A percentile compares a stretch with the other conserved stretches of the same genome.
Evolutionary conservation across 805 yeast genomes (phyloP).

Genomic region (Ascoidea asiatica): DNA sequence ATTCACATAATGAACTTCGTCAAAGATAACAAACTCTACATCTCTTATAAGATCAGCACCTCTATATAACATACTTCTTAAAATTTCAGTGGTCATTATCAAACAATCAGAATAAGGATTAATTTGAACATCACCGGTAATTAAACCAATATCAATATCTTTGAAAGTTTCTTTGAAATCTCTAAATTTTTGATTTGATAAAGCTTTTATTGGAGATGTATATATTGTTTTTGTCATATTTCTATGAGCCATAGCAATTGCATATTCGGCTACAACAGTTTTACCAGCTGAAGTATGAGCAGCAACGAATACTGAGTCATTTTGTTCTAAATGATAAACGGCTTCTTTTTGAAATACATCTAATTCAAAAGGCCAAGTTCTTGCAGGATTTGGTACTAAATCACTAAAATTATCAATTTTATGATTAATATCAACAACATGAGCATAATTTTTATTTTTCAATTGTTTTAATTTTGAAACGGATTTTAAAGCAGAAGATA

Average conservation of each 20-base stretch:
- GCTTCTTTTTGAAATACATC: conserved; percentile 97
- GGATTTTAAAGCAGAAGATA: conserved; percentile 24
- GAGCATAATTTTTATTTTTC: conserved; percentile 75
- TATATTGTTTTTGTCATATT: conserved; percentile 96
- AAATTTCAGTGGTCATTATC: conserved; percentile 95
- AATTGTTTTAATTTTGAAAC: conserved; percentile 11
- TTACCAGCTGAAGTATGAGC: conserved; percentile 99
- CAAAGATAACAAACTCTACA: conserved; percentile 94
- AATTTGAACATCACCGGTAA: conserved; percentile 96
- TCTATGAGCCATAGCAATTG: conserved; percentile 90
- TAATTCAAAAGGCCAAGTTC: conserved; percentile 88
- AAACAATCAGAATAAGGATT: conserved; percentile 93
- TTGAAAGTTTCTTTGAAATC: conserved; percentile 73
- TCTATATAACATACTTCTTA: conserved; percentile 87
- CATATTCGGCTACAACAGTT: conserved; percentile 96
- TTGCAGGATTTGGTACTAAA: conserved; percentile 84
- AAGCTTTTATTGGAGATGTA: conserved; percentile 89
- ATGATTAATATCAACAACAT: conserved; percentile 79
- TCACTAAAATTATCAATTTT: conserved; percentile 74
- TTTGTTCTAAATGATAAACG: conserved; percentile 88
- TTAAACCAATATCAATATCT: conserved; percentile 79
- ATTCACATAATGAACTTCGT: conserved; percentile 95
- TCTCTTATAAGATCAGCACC: conserved; percentile 96
- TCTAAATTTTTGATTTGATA: conserved; percentile 81
- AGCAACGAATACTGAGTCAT: conserved; percentile 96